Base-by-base conservation (phyloP, 371 early-diverging fungal genomes). In the Ordospora pajunii region DNA sequence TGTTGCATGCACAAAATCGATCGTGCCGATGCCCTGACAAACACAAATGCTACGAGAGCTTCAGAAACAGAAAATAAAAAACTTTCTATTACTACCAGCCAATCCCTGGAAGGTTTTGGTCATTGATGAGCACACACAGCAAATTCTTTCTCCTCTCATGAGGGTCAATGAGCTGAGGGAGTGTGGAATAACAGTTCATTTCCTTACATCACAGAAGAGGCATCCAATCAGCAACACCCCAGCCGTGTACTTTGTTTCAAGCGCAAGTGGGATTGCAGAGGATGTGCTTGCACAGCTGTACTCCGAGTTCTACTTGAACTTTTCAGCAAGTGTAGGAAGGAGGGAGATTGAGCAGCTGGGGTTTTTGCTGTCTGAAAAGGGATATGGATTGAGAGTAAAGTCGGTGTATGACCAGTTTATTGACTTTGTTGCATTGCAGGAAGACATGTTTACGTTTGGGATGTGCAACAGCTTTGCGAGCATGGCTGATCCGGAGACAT, bases 161-260 rank as follows among this genome's bases (percentile, higher is more conserved):
- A 91, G 91, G 70, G 91, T 96, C 17, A 93, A 90, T 80, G 96
- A 97, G 80, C 89, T 99, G 70, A 90, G 97, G 70, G 95, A 95
- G 72, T 88, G 90, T 78, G 96, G 96, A n/a, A 89, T 99, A 32
- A 97, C 97, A 0, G 91, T 95, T 32, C 95, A 96, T 77, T 92
- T 96, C 40, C 67, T 79, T 8, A 62, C 95, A 45, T 87, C 87
- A 44, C 88, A 89, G 51, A 90, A 89, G 23, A 87, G 97, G 46
- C 88, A 90, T 62, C 84, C 91, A 9, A 90, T 96, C 50, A 87
- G 90, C 0, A 95, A 95, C 83, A 96, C 94, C 0, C 95, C 97
- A 7, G 96, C 97, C 0, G 87, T 99, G 46, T 97, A 97, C 85
- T 94, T 97, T 87, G 87, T 96, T 0, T 91, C 92, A 51, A 93